phyloP scores from a whole-genome alignment of 495 filamentous ascomycete genomes.

The Annulohypoxylon moriforme region DNA sequence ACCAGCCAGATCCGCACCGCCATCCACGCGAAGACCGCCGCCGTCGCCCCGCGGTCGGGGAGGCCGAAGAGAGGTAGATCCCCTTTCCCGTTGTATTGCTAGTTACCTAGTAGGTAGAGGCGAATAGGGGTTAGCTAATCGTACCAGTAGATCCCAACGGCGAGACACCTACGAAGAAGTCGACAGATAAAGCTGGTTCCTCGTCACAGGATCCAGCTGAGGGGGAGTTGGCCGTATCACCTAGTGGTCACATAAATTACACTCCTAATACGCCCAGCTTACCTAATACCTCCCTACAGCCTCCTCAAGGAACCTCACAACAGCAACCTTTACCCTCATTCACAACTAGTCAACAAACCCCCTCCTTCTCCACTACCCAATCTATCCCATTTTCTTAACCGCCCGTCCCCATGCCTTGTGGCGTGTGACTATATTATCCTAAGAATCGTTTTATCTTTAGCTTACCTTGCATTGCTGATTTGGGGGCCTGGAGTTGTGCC shows the following conservation, averaged over 20 bases:
- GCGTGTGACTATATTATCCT: no score
- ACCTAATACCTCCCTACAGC: neutral
- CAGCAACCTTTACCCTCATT: neutral
- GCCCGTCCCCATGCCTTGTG: neutral
- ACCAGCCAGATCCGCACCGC: slow-evolving; percentile 46
- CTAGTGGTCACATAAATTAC: neutral
- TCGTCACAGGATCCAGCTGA: neutral
- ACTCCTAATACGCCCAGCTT: neutral
- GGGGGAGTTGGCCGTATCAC: neutral
- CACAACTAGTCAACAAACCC: neutral
- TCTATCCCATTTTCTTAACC: neutral
- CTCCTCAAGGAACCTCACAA: neutral
- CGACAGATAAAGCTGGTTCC: neutral
- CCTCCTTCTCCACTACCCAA: neutral
- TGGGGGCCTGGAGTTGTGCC: no score
- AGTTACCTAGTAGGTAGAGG: neutral
- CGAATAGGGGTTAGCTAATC: neutral
- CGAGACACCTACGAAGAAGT: neutral
- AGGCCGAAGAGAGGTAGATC: slow-evolving; percentile 42
- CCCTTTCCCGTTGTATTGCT: neutral
- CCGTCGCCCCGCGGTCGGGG: slow-evolving; percentile 34
- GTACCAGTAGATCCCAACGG: neutral
- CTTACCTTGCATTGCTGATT: no score
- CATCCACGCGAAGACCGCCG: slow-evolving; percentile 39
- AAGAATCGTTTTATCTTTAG: no score